These are phyloP conservation scores for Cryptococcus amylolentus DNA, from an alignment of 1,284 basidiomycete genomes.

Conservation along the genomic window DNA sequence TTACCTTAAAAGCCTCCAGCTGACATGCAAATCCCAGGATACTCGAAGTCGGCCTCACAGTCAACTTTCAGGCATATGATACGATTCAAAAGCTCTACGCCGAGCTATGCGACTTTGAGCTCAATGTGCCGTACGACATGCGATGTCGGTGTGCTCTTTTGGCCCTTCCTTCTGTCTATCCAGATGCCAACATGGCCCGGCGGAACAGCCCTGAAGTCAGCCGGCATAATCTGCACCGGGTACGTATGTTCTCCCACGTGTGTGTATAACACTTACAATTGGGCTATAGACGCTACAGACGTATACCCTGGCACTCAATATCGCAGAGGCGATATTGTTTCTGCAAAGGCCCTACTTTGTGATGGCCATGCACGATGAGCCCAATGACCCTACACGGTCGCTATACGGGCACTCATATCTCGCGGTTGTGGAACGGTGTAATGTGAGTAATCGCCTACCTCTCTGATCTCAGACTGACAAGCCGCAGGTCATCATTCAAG, in stretches of 20 bases:
- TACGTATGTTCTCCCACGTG: not conserved
- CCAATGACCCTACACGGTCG: slow-evolving; percentile 24
- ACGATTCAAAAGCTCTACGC: slow-evolving; percentile 21
- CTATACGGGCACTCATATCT: slow-evolving; percentile 30
- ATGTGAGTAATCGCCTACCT: slow-evolving; percentile 12
- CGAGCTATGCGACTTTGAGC: slow-evolving; percentile 26
- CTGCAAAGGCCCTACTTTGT: slow-evolving; percentile 37
- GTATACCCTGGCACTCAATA: slow-evolving; percentile 23
- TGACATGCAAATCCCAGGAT: not conserved
- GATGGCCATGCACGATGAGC: slow-evolving; percentile 29
- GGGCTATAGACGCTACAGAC: slow-evolving; percentile 25
- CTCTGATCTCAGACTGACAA: not conserved
- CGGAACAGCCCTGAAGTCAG: slow-evolving; percentile 19
- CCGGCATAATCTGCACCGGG: slow-evolving; percentile 17
- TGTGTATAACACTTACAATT: not conserved
- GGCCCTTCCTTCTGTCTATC: slow-evolving; percentile 22
- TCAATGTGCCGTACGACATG: slow-evolving; percentile 23
- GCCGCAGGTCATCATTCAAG: slow-evolving; percentile 25
- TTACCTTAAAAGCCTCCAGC: not conserved
- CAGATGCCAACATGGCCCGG: slow-evolving; percentile 15
- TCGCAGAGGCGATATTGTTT: slow-evolving; percentile 29
- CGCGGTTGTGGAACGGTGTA: slow-evolving; percentile 32
- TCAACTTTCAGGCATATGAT: slow-evolving; percentile 20
- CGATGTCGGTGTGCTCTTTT: slow-evolving; percentile 25
- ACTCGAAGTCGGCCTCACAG: slow-evolving; percentile 18